Conservation (phyloP, 371 early-diverging fungal species). For the Vairimorpha apis region DNA sequence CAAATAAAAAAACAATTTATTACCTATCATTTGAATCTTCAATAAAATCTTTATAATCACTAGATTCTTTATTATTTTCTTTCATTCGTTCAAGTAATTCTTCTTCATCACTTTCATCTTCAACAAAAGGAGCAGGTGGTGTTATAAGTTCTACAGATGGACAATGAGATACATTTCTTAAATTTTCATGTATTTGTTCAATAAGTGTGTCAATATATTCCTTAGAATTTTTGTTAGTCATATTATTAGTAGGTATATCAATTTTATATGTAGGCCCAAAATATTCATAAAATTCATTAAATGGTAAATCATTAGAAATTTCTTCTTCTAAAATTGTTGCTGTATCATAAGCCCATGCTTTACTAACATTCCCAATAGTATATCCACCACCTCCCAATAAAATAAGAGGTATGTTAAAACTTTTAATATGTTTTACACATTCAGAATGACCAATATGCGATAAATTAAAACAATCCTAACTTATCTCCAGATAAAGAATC, state of each 20-base stretch:
- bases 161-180: slow-evolving; percentile 75
- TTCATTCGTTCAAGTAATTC: slow-evolving; percentile 45
- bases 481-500: slow-evolving; percentile 82
- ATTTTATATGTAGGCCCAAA: slow-evolving; percentile 55
- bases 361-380: slow-evolving; percentile 78
- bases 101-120: slow-evolving; percentile 62
- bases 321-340: slow-evolving; percentile 72
- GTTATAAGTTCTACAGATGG: slow-evolving; percentile 92
- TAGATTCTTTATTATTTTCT: slow-evolving; percentile 28
- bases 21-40: slow-evolving; percentile 7
- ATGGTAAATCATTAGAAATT: slow-evolving; percentile 57
- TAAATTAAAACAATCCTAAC: slow-evolving; percentile 78
- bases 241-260: slow-evolving; percentile 28
- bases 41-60: slow-evolving; percentile 27
- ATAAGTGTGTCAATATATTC: slow-evolving; percentile 53
- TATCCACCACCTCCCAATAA: slow-evolving; percentile 88
- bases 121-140: slow-evolving; percentile 65
- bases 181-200: slow-evolving; percentile 62
- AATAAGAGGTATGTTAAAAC: slow-evolving; percentile 71
- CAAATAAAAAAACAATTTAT: too few relatives aligned
- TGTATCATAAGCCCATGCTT: slow-evolving; percentile 94
- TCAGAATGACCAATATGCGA: slow-evolving; percentile 77
- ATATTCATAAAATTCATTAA: slow-evolving; percentile 59
- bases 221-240: slow-evolving; percentile 45
- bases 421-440: slow-evolving; percentile 75